These are phyloP conservation scores for Cryptococcus sp. DNA, from an alignment of 1,284 basidiomycete genomes.

Conservation along the genomic window DNA sequence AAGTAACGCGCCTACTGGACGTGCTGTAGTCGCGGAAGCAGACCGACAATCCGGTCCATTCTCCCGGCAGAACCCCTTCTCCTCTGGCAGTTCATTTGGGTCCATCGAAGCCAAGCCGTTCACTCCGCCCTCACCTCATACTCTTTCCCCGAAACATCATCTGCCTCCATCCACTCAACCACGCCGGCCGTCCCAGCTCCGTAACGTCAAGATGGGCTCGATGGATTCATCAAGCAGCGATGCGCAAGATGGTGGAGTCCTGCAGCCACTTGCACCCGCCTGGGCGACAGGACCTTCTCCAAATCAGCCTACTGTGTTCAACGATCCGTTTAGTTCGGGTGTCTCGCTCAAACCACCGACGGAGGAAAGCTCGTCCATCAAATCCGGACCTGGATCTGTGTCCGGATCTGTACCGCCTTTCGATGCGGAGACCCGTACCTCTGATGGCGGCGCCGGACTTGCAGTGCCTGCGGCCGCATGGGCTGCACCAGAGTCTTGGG, in stretches of 20 bases:
- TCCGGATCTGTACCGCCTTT: neutral
- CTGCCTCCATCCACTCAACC: conserved; percentile 35
- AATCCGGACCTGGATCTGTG: neutral
- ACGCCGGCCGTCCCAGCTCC: conserved; percentile 49
- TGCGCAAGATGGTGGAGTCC: conserved; percentile 2
- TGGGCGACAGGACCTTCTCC: conserved; percentile 29
- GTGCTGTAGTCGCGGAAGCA: conserved; percentile 21
- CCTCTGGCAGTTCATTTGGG: conserved; percentile 18
- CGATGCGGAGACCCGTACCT: neutral
- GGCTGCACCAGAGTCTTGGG: conserved; percentile 60
- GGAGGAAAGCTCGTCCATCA: neutral
- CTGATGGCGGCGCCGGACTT: conserved; percentile 6
- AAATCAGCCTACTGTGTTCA: conserved; percentile 36
- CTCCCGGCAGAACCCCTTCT: conserved; percentile 32
- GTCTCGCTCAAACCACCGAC: neutral
- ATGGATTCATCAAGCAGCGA: conserved; percentile 34
- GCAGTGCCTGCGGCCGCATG: conserved; percentile 48
- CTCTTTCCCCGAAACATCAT: conserved; percentile 36
- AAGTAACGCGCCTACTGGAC: conserved; percentile 3
- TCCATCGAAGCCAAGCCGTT: conserved; percentile 29
- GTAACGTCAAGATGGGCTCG: conserved; percentile 47
- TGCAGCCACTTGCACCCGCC: conserved; percentile 38
- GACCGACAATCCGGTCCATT: conserved; percentile 29
- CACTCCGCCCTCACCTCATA: conserved; percentile 42
- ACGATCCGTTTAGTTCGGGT: conserved; percentile 42